A percentile compares a stretch with the other conserved stretches of the same genome.
Evolutionary conservation across 2,329 filamentous ascomycete species (phyloP).

Genomic region (Pseudogymnoascus sp.): DNA sequence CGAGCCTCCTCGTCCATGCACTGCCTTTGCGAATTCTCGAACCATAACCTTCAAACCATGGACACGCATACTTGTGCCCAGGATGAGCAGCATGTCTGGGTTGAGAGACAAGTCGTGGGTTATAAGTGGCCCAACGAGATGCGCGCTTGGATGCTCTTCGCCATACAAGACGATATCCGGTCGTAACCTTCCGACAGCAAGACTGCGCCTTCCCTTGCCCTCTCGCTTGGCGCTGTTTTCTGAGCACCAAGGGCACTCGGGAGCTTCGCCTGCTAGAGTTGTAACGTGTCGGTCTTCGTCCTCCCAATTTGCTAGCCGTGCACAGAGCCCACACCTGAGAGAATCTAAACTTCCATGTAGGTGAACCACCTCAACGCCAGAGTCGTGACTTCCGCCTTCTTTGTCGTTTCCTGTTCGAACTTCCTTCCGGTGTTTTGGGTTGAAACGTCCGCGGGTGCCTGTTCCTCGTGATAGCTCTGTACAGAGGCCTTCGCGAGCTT

Average conservation of each 20-base stretch:
- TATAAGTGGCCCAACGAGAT: slow-evolving; percentile 60
- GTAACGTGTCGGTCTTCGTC: slow-evolving; percentile 37
- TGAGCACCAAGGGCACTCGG: slow-evolving; percentile 58
- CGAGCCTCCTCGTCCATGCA: slow-evolving; percentile 57
- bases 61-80: slow-evolving; percentile 64
- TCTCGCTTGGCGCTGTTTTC: slow-evolving; percentile 54
- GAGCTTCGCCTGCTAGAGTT: slow-evolving; percentile 54
- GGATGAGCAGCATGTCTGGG: slow-evolving; percentile 60
- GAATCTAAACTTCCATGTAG: slow-evolving; percentile 61
- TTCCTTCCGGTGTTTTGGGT: slow-evolving; percentile 36
- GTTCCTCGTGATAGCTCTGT: slow-evolving; percentile 55
- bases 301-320: slow-evolving; percentile 52
- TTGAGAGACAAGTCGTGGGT: slow-evolving; percentile 58
- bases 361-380: slow-evolving; percentile 46
- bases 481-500: slow-evolving; percentile 60
- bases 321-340: slow-evolving; percentile 57
- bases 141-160: slow-evolving; percentile 62
- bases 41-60: slow-evolving; percentile 66
- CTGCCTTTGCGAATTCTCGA: slow-evolving; percentile 62
- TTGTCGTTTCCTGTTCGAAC: slow-evolving; percentile 25
- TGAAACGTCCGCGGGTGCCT: slow-evolving; percentile 54
- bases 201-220: slow-evolving; percentile 57
- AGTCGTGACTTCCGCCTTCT: slow-evolving; percentile 25
- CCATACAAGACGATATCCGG: slow-evolving; percentile 70
- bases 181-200: slow-evolving; percentile 59